Evolutionary conservation across 202 grass and related monocot species (phyloP).

Genomic region (Hordeum pubiflorum): DNA sequence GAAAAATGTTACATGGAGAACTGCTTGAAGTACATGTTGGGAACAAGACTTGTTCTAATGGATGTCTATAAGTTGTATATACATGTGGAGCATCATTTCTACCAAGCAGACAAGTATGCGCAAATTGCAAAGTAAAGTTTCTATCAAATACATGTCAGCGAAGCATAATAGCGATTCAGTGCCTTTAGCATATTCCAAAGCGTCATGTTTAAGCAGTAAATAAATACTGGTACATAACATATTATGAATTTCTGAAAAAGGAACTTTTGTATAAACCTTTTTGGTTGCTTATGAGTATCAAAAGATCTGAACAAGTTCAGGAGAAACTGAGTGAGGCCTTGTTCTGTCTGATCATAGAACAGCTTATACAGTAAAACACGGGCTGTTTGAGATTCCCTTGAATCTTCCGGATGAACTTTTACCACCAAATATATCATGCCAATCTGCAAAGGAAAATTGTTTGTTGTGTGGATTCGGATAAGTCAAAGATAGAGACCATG

Average conservation of each 20-base stretch:
- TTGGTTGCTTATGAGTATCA: constrained; percentile 88
- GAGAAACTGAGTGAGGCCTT: constrained; percentile 86
- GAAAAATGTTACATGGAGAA: constrained; percentile 1
- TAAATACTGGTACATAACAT: constrained; percentile 4
- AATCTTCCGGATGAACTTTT: constrained; percentile 72
- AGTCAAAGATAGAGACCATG: not conserved
- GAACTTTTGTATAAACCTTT: constrained; percentile 50
- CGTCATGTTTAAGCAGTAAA: constrained; percentile 8
- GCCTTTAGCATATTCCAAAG: not conserved
- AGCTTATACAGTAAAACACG: constrained; percentile 89
- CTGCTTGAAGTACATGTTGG: not conserved
- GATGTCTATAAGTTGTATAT: not conserved
- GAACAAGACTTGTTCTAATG: not conserved
- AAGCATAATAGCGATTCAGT: constrained; percentile 1
- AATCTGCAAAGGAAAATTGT: constrained; percentile 41
- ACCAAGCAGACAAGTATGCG: not conserved
- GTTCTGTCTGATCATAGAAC: constrained; percentile 97
- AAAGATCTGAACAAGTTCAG: constrained; percentile 88
- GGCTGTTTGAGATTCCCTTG: constrained; percentile 77
- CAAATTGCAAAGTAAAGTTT: not conserved
- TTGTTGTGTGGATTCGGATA: constrained; percentile 2
- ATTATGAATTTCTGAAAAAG: not conserved
- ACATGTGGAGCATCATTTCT: not conserved
- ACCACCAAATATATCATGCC: constrained; percentile 92
- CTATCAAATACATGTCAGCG: not conserved